Percentiles rank a stretch among this genome's conserved stretches.
These are phyloP conservation scores for Trichophyton rubrum DNA, from an alignment of 2,329 filamentous ascomycete genomes.

Conservation along the genomic window DNA sequence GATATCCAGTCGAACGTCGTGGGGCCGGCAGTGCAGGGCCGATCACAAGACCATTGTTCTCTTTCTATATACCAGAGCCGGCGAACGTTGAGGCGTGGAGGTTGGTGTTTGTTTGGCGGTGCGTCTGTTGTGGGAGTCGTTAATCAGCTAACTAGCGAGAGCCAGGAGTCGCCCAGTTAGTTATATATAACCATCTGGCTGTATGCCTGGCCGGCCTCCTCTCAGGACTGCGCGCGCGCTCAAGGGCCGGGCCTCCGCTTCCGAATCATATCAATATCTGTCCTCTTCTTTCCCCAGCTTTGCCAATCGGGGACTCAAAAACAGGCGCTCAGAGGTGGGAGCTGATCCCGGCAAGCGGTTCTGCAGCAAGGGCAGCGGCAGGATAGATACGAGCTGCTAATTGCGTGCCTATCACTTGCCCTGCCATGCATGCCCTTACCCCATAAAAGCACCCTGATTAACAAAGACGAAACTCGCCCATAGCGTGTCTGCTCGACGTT, in stretches of 20 bases:
- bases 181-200: background rate
- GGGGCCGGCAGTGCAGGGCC: background rate
- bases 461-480: background rate
- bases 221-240: background rate
- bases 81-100: background rate
- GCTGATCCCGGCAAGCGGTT: background rate
- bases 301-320: background rate
- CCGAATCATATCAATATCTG: background rate
- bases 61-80: background rate
- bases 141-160: background rate
- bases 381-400: background rate
- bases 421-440: background rate
- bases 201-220: background rate
- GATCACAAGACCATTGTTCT: constrained; percentile 1
- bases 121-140: background rate
- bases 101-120: no score
- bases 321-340: background rate
- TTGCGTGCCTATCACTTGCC: background rate
- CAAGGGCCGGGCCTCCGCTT: background rate
- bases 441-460: background rate
- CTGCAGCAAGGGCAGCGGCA: background rate
- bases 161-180: background rate
- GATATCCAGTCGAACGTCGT: background rate
- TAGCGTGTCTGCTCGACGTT: background rate
- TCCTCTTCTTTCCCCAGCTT: constrained; percentile 1